A percentile compares a stretch with the other conserved stretches of the same genome.
phyloP scores from a whole-genome alignment of 805 yeast species.

The Candida endomychidarum region DNA sequence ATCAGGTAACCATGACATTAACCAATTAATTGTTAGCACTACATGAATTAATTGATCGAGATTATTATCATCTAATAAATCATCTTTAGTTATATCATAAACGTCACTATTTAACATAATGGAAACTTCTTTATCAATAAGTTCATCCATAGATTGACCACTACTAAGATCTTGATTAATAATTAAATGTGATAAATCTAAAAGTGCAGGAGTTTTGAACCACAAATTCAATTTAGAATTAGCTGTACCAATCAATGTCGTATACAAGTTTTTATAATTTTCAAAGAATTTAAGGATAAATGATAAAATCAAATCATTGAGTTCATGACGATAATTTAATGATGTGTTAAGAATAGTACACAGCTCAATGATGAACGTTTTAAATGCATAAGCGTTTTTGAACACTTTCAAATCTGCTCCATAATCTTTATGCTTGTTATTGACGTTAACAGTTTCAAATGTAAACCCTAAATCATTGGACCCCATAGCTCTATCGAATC shows the following conservation, averaged over 20 bases:
- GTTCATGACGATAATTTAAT: slow-evolving; percentile 52
- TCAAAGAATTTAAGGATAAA: slow-evolving; percentile 36
- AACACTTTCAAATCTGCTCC: slow-evolving; percentile 22
- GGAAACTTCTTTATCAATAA: slow-evolving; percentile 25
- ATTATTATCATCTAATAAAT: slow-evolving; percentile 52
- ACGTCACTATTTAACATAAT: slow-evolving; percentile 25
- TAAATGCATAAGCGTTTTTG: slow-evolving; percentile 47
- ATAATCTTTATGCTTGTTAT: background rate
- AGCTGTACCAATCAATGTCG: slow-evolving; percentile 29
- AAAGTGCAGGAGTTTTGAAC: slow-evolving; percentile 33
- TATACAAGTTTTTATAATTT: slow-evolving; percentile 34
- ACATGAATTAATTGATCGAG: slow-evolving; percentile 54
- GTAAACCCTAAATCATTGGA: slow-evolving; percentile 1
- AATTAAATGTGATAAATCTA: slow-evolving; percentile 17
- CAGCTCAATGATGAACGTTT: slow-evolving; percentile 45
- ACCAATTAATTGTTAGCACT: slow-evolving; percentile 55
- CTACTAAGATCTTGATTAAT: slow-evolving; percentile 18
- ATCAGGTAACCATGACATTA: slow-evolving; percentile 58
- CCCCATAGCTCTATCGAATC: slow-evolving; percentile 9
- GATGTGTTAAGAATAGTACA: slow-evolving; percentile 62
- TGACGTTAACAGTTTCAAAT: background rate
- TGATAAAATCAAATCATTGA: slow-evolving; percentile 45
- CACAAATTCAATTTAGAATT: slow-evolving; percentile 21
- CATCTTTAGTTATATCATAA: slow-evolving; percentile 40
- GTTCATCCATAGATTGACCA: slow-evolving; percentile 12